phyloP scores from a whole-genome alignment of 2,329 filamentous ascomycete species.

The Scedosporium apiospermum region DNA sequence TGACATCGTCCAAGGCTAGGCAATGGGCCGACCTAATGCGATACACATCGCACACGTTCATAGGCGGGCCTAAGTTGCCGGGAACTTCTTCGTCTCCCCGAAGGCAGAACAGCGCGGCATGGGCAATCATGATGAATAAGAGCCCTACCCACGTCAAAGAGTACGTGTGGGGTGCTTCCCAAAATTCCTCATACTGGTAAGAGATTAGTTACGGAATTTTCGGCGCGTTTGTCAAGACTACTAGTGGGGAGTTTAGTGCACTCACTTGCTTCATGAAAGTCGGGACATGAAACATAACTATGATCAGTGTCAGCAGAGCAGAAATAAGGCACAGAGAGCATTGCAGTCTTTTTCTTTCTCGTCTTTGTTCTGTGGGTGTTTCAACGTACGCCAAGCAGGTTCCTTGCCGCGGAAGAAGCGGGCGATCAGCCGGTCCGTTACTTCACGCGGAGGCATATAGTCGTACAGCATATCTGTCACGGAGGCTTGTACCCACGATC shows the following conservation, averaged over 20 bases:
- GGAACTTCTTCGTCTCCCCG: conserved; percentile 13
- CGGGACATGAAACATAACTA: conserved; percentile 21
- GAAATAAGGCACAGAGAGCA: not conserved
- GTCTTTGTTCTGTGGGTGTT: not conserved
- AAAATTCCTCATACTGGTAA: conserved; percentile 19
- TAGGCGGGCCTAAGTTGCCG: conserved; percentile 11
- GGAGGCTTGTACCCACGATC: conserved; percentile 13
- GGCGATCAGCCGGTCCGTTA: conserved; percentile 17
- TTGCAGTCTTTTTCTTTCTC: not conserved
- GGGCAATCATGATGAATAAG: conserved; percentile 21
- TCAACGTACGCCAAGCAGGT: conserved; percentile 13
- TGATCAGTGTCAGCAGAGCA: not conserved
- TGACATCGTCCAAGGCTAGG: conserved; percentile 20
- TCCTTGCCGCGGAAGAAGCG: conserved; percentile 20
- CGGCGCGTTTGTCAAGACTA: not conserved
- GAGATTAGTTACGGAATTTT: not conserved
- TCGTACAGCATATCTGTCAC: conserved; percentile 11
- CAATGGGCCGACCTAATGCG: conserved; percentile 17
- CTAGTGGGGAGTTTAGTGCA: not conserved
- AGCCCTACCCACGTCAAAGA: conserved; percentile 20
- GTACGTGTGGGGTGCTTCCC: conserved; percentile 13
- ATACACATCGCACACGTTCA: conserved; percentile 14
- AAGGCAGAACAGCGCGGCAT: conserved; percentile 17
- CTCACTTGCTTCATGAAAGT: conserved; percentile 15
- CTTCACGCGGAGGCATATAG: conserved; percentile 15